Evolutionary conservation across 805 yeast species (phyloP).

Genomic region (Cyberlindnera euphorbiae): DNA sequence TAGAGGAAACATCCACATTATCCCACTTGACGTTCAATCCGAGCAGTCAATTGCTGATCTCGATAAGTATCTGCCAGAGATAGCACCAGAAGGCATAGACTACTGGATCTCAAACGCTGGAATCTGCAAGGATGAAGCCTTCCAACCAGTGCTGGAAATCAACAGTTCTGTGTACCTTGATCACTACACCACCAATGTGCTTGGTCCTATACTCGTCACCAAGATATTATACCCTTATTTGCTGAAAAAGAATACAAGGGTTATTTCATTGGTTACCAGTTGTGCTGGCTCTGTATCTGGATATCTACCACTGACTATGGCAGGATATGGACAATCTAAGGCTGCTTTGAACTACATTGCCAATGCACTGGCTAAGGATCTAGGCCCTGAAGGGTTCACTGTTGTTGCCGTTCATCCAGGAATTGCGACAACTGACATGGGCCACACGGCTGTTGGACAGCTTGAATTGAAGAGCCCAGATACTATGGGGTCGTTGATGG

Average conservation of each 20-base stretch:
- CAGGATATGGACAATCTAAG: slow-evolving; percentile 34
- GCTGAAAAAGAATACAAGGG: slow-evolving; percentile 18
- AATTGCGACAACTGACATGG: slow-evolving; percentile 31
- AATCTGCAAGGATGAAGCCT: slow-evolving; percentile 4
- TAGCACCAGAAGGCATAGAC: slow-evolving; percentile 11
- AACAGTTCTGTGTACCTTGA: slow-evolving; percentile 2
- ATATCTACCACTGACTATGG: slow-evolving; percentile 8
- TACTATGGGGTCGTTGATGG: no score
- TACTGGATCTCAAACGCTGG: slow-evolving; percentile 13
- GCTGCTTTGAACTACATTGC: slow-evolving; percentile 32
- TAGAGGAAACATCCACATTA: slow-evolving; percentile 4
- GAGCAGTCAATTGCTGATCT: slow-evolving; percentile 6
- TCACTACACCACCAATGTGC: slow-evolving; percentile 21
- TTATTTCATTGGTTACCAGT: slow-evolving; percentile 28
- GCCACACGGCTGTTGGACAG: no score
- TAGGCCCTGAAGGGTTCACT: slow-evolving; percentile 25
- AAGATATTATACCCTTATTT: slow-evolving; percentile 23
- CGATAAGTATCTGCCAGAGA: slow-evolving; percentile 3
- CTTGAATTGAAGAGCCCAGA: no score
- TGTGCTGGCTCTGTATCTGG: slow-evolving; percentile 24
- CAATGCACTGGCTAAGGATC: slow-evolving; percentile 24
- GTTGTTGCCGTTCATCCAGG: slow-evolving; percentile 37
- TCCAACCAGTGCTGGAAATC: background rate
- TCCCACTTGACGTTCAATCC: slow-evolving; percentile 8
- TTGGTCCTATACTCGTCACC: slow-evolving; percentile 23